Evolutionary conservation across 2,329 filamentous ascomycete species (phyloP).

Genomic region (Torrubiella hemipterigena): DNA sequence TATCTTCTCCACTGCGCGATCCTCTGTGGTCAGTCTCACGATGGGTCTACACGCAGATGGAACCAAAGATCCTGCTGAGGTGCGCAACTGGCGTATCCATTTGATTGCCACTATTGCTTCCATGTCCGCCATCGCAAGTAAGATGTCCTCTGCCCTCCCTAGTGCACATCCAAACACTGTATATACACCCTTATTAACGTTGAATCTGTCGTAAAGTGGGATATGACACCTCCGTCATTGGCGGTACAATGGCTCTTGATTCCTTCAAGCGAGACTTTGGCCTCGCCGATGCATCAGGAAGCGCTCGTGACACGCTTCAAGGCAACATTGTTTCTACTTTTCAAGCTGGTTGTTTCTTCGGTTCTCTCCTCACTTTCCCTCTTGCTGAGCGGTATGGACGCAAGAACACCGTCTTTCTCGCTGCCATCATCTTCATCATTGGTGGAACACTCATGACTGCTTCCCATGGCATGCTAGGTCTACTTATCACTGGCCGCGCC

Average conservation of each 20-base stretch:
- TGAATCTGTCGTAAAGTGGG: conserved; percentile 15
- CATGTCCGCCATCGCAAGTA: conserved; percentile 12
- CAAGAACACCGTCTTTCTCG: conserved; percentile 30
- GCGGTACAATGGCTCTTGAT: conserved; percentile 25
- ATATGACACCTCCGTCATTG: conserved; percentile 26
- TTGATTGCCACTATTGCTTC: conserved; percentile 14
- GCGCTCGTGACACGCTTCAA: conserved; percentile 18
- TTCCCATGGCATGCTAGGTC: conserved; percentile 16
- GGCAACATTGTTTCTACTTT: conserved; percentile 26
- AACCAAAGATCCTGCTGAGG: conserved; percentile 12
- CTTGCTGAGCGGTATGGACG: conserved; percentile 35
- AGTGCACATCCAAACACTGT: too few species aligned
- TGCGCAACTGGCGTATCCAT: conserved; percentile 16
- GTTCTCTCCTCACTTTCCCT: conserved; percentile 27
- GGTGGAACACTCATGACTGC: conserved; percentile 22
- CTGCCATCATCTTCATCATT: conserved; percentile 26
- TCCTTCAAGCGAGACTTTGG: conserved; percentile 23
- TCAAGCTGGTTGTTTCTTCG: conserved; percentile 28
- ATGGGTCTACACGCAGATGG: conserved; percentile 13
- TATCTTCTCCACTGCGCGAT: too few species aligned
- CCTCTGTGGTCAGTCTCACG: too few species aligned
- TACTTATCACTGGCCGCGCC: conserved; percentile 35
- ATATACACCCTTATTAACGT: too few species aligned
- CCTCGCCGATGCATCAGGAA: conserved; percentile 13
- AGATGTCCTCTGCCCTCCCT: too few species aligned